Base-by-base conservation (phyloP, 2,329 filamentous ascomycete species). In the Aspergillus sp. region DNA sequence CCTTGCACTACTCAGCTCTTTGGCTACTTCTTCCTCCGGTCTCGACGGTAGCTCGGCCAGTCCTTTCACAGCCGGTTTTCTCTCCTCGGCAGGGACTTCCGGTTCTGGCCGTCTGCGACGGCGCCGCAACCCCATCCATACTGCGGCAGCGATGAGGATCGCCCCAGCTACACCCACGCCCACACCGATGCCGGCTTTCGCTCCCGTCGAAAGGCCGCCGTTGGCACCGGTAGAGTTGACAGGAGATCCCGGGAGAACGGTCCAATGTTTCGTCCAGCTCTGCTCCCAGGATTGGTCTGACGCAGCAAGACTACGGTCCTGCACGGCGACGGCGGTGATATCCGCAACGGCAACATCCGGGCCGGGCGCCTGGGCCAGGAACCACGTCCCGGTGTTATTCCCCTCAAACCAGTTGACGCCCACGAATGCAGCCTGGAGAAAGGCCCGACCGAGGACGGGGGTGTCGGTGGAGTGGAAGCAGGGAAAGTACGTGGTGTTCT, bases 391-490 rank as follows among this genome's bases (percentile, higher is more conserved):
- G 3, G 40, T 38, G 29, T 54, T 52, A 9, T 51, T 46, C 0
- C 55, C 53, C 10, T 58, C 41, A 16, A 51, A 47, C 55, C 56
- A 65, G 21, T 65, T 61, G 10, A 53, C 53, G 5, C 58, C 60
- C 2, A 64, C 31, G 21, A 65, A 64, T 16, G 63, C 63, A 2
- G 63, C 57, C 47, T 65, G 63, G 0, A 65, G 47, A 31, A 65
- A 64, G 0, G 63, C 56, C 10, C 63, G 58, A n/a, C 62, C 62
- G n/a, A 65, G 53, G 4, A 54, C 50, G 1, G 50, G 52, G 11
- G 45, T 54, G 14, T 48, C 48, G 9, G 47, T 52, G 2, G 50
- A 49, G 20, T 44, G 42, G 16, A 54, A 55, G 41, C 61, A 64
- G 19, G 63, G 63, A 40, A 65, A 64, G 44, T 64, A 65, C 1